These are phyloP conservation scores for Chaetomium globosum DNA, from an alignment of 2,329 filamentous ascomycete genomes.

Conservation along the genomic window DNA sequence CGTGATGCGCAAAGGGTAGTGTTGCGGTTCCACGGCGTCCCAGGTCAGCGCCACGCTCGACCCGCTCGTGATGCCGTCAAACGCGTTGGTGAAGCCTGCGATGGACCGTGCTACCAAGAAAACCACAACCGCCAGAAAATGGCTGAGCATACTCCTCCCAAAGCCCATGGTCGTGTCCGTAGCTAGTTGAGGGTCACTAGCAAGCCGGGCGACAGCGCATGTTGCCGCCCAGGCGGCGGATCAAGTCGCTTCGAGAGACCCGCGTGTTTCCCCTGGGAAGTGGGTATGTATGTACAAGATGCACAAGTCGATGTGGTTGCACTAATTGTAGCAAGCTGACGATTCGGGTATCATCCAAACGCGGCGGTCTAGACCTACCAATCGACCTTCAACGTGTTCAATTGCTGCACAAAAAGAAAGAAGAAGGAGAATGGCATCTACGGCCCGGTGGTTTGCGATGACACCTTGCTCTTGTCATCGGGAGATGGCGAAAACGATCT, in stretches of 20 bases:
- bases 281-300: not conserved
- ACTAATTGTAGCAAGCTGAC: not conserved
- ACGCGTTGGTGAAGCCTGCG: slow-evolving; percentile 38
- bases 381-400: slow-evolving; percentile 1
- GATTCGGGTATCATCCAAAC: not conserved
- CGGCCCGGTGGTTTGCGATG: not conserved
- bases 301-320: not conserved
- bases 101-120: not conserved
- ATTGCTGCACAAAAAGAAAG: slow-evolving; percentile 11
- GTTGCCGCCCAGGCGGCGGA: not conserved
- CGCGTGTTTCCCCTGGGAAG: not conserved
- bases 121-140: slow-evolving; percentile 16
- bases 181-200: not conserved
- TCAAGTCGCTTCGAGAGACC: not conserved
- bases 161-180: slow-evolving; percentile 15
- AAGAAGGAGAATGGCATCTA: not conserved
- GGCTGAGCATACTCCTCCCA: not conserved
- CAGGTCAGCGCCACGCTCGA: slow-evolving; percentile 32
- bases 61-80: slow-evolving; percentile 33
- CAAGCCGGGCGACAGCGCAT: slow-evolving; percentile 12
- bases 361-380: not conserved
- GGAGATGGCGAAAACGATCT: not conserved
- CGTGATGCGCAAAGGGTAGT: slow-evolving; percentile 36
- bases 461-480: slow-evolving; percentile 1
- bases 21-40: slow-evolving; percentile 30